Conservation (phyloP, 306 rosid species). For the Comarum palustre region DNA sequence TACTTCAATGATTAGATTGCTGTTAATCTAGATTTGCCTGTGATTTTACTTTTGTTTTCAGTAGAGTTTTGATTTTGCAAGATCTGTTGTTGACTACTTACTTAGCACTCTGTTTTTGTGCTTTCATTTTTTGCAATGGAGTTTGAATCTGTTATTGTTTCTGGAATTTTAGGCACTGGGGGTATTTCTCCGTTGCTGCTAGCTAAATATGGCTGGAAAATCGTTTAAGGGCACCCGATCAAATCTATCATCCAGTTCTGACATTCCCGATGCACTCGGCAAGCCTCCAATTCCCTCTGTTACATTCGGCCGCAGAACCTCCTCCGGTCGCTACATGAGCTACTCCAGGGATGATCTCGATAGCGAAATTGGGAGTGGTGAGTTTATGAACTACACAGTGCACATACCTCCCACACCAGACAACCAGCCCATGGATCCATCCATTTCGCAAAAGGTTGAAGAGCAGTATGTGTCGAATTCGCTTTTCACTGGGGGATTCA, state of each 20-base stretch:
- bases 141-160: conserved; percentile 23
- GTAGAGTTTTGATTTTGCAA: conserved; percentile 5
- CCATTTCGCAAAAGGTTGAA: conserved; percentile 84
- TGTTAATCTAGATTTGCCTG: not conserved
- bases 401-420: conserved; percentile 91
- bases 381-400: conserved; percentile 77
- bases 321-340: conserved; percentile 78
- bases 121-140: conserved; percentile 21
- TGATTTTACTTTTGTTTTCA: not conserved
- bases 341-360: conserved; percentile 95
- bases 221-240: conserved; percentile 59
- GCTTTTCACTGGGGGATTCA: conserved; percentile 88
- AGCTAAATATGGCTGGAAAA: conserved; percentile 58
- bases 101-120: not conserved
- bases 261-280: conserved; percentile 43
- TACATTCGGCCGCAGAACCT: conserved; percentile 76
- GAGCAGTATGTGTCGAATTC: conserved; percentile 90
- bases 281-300: conserved; percentile 78
- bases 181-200: not conserved
- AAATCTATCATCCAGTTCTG: conserved; percentile 55
- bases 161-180: conserved; percentile 34
- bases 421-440: conserved; percentile 92
- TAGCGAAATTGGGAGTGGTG: conserved; percentile 74
- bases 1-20: not conserved
- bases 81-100: not conserved